Conservation (phyloP, 306 rosid genomes). For the Boehmeria nivea region DNA sequence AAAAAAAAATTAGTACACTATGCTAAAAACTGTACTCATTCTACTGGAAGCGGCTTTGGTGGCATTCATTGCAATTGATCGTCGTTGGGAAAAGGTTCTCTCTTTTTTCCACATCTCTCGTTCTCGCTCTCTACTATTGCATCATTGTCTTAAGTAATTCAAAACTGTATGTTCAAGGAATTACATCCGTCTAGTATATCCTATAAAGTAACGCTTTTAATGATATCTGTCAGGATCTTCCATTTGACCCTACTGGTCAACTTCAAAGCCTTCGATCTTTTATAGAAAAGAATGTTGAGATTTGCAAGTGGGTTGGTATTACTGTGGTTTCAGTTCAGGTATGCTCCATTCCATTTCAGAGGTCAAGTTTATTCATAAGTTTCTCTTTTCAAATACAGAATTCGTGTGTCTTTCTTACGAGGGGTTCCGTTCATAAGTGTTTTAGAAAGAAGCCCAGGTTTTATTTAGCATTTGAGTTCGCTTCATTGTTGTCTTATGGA, state of each 20-base stretch:
- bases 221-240: slow-evolving; percentile 67
- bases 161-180: not conserved
- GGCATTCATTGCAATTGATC: slow-evolving; percentile 72
- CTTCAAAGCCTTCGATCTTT: slow-evolving; percentile 56
- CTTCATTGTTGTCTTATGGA: too few relatives aligned
- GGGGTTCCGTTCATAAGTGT: not conserved
- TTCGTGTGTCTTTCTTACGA: not conserved
- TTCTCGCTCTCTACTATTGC: too few relatives aligned
- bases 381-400: not conserved
- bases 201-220: slow-evolving; percentile 4
- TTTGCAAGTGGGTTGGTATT: slow-evolving; percentile 78
- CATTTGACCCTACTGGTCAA: slow-evolving; percentile 79
- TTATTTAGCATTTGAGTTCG: not conserved
- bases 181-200: slow-evolving; percentile 15
- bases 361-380: slow-evolving; percentile 1
- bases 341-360: slow-evolving; percentile 18
- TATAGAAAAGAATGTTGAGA: slow-evolving; percentile 58
- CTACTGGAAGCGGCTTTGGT: slow-evolving; percentile 70
- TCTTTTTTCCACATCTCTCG: not conserved
- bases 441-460: not conserved
- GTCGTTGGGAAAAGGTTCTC: slow-evolving; percentile 68
- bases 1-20: slow-evolving; percentile 58
- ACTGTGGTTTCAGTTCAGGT: slow-evolving; percentile 69
- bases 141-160: not conserved
- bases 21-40: slow-evolving; percentile 44